Evolutionary conservation across 2,329 filamentous ascomycete genomes (phyloP), one percentile per base, ranked within the genome.

Genomic region (Leptographium galeiforme): DNA sequence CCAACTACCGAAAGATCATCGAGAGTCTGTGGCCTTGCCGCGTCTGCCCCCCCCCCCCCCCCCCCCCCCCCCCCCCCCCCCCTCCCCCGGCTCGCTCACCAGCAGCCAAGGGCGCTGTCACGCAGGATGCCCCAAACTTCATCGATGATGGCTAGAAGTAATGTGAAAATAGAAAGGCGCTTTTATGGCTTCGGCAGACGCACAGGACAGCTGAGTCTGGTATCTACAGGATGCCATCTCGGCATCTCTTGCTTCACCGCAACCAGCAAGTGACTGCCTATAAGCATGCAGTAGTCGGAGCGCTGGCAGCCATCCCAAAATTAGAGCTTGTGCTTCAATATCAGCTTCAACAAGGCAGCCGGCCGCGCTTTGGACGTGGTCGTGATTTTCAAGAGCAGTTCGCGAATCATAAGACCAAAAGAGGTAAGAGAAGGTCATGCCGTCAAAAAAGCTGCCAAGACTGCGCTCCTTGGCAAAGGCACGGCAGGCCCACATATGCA

Each of bases 351-450:
- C 8, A 61, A 52, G 1, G 44, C 40, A 8, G 59, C 59, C 11
- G 60, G 54, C 46, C 53, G 53, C 14, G 48, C 53, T 30, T 55
- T 54, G 36, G 50, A 53, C 6, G 47, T 34, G 12, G 56, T 47
- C 19, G 53, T 50, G 18, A 59, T 49, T 16, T 32, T 38, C 1
- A 46, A n/a, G 3, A 54, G 57, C 25, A 61, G 52, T 13, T 45
- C 45, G 1, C 44, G 43, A 4, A 61, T 53, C 59, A 36, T 63
- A 63, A 11, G 62, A 57, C 18, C 59, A 56, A 44, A 63, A 63
- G 51, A 63, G 61, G 58, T 63, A 62, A 40, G 59, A 60, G 19
- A 61, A 58, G 3, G 62, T 56, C 55, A 63, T 60, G 52, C 63
- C 58, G 53, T 63, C 60, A 51, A 60, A 55, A 30, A 63, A 63